Evolutionary conservation across 2,329 filamentous ascomycete genomes (phyloP), one percentile per base, ranked within the genome.

Genomic region (Claviceps digitariae): DNA sequence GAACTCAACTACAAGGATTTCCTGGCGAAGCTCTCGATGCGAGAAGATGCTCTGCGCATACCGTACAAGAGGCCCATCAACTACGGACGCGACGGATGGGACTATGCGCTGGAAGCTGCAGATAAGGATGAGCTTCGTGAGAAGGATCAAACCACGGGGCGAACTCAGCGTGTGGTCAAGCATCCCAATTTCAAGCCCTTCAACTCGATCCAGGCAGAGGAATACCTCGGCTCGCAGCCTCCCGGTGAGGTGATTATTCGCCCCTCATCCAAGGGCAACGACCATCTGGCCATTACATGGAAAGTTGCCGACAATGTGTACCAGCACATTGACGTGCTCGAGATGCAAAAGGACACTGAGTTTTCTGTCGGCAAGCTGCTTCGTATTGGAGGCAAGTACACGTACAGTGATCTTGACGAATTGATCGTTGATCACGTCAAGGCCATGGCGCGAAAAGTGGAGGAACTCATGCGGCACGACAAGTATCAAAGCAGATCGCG

Each of bases 271-370:
- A 95, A 95, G 68, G 93, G 93, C 46, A 86, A 89, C 55, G 93
- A 98, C 67, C 93, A 98, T 72, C 76, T 98, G 53, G 90, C 91
- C 8, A 83, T 98, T 48, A 98, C 93, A 0, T 98, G 93, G 93
- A 98, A 98, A 74, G 90, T 98, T 15, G 86, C 89, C 1, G 90
- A 97, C 66, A 86, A 86, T 55, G 83, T 97, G n/a, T 98, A 90
- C 67, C 90, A 98, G 70, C 93, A 98, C 68, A 88, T 98, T 58
- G 93, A 98, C 68, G 91, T 98, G 36, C 78, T 98, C 41, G 93
- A 98, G 71, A 77, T 98, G 64, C 88, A 95, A 68, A 98, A 98
- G 71, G 89, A 95, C 57, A 97, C 90, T 57, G 91, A 97, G 66
- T 97, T 96, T 67, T 90, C 90, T 0, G 85, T 97, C 3, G 93